phyloP scores from a whole-genome alignment of 225 moss, liverwort and hornwort species.

The Physcomitrellopsis africana region DNA sequence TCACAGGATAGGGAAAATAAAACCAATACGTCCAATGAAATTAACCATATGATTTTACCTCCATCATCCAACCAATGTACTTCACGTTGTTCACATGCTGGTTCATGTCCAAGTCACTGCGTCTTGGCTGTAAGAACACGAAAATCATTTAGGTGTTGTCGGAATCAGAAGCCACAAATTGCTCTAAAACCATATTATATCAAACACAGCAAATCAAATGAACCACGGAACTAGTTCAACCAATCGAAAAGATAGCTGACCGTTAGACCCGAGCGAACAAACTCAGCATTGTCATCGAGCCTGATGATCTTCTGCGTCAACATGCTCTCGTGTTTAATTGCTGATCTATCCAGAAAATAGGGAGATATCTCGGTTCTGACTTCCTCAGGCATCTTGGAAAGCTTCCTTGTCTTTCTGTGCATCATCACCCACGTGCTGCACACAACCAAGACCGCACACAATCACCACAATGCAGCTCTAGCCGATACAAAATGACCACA shows the following conservation, averaged over 20 bases:
- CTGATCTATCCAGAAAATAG: conserved; percentile 59
- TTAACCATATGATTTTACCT: conserved; percentile 47
- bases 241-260: conserved; percentile 35
- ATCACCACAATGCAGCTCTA: conserved; percentile 21
- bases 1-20: background rate
- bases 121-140: conserved; percentile 68
- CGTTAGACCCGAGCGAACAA: conserved; percentile 53
- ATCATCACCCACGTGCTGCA: conserved; percentile 80
- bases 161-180: conserved; percentile 5
- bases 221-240: background rate
- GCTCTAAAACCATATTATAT: background rate
- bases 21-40: background rate
- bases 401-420: conserved; percentile 64
- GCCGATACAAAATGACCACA: background rate
- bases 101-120: conserved; percentile 87
- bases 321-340: conserved; percentile 54
- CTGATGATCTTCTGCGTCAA: conserved; percentile 56
- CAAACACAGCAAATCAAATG: background rate
- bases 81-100: conserved; percentile 96
- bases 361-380: conserved; percentile 65
- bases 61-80: conserved; percentile 94
- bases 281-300: conserved; percentile 53
- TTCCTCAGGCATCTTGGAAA: conserved; percentile 72
- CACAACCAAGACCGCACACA: conserved; percentile 12
- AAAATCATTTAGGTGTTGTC: conserved; percentile 10